These are phyloP conservation scores for Gelatoporia subvermispora DNA, from an alignment of 768 basidiomycete species.

Conservation along the genomic window DNA sequence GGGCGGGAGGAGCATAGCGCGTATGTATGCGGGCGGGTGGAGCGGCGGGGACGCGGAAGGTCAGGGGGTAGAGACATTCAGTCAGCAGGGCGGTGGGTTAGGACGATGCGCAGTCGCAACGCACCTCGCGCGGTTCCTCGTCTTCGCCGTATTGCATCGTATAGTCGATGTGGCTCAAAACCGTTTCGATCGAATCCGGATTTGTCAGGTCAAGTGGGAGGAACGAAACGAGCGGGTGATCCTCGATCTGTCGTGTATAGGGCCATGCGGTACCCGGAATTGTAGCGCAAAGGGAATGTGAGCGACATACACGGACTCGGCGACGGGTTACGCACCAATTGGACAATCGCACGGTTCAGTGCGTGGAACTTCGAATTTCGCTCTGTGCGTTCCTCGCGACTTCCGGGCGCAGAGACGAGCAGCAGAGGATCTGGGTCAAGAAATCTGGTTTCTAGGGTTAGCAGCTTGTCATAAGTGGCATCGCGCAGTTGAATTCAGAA, in stretches of 20 bases:
- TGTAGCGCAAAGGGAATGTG: background rate
- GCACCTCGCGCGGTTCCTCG: slow-evolving; percentile 92
- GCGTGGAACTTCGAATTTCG: slow-evolving; percentile 84
- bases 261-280: slow-evolving; percentile 2
- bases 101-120: slow-evolving; percentile 10
- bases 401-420: slow-evolving; percentile 60
- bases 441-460: slow-evolving; percentile 42
- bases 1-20: background rate
- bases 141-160: slow-evolving; percentile 99
- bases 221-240: slow-evolving; percentile 97
- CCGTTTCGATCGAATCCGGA: slow-evolving; percentile 83
- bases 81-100: background rate
- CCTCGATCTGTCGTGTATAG: slow-evolving; percentile 71
- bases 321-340: slow-evolving; percentile 56
- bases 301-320: background rate
- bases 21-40: too few species aligned
- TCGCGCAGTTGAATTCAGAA: background rate
- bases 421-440: slow-evolving; percentile 93
- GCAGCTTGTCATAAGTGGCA: background rate
- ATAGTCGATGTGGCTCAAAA: slow-evolving; percentile 95
- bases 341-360: slow-evolving; percentile 91
- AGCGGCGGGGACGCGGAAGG: background rate
- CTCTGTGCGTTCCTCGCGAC: slow-evolving; percentile 43
- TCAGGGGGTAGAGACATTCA: background rate
- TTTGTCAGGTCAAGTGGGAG: slow-evolving; percentile 88